A percentile compares a stretch with the other conserved stretches of the same genome.
phyloP scores from a whole-genome alignment of 2,329 filamentous ascomycete genomes.

The Microdochium bolleyi region DNA sequence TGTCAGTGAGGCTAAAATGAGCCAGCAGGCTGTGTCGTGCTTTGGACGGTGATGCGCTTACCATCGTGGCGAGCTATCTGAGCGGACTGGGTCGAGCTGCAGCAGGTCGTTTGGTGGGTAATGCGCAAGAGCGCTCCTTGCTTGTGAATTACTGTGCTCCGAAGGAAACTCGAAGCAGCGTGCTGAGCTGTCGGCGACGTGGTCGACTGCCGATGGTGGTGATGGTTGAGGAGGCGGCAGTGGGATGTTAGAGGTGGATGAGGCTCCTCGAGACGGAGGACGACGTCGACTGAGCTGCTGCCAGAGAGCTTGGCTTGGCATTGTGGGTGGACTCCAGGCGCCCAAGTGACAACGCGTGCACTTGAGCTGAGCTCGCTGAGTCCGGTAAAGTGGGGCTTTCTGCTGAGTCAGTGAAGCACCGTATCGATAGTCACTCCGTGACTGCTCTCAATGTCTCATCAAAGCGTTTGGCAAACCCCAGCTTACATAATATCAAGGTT shows the following conservation, averaged over 20 bases:
- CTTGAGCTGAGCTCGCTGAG: conserved; percentile 2
- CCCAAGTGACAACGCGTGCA: conserved; percentile 12
- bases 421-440: too few species aligned
- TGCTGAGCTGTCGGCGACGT: not conserved
- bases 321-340: conserved; percentile 1
- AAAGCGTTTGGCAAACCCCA: too few species aligned
- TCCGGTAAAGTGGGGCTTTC: not conserved
- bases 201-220: not conserved
- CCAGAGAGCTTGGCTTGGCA: not conserved
- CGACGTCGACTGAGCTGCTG: not conserved
- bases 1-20: not conserved
- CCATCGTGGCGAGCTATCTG: conserved; percentile 5
- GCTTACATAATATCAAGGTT: too few species aligned
- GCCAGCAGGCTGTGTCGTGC: not conserved
- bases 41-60: not conserved
- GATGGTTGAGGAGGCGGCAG: not conserved
- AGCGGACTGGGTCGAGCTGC: not conserved
- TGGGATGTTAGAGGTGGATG: not conserved
- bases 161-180: not conserved
- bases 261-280: not conserved
- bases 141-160: not conserved
- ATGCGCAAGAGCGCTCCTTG: not conserved
- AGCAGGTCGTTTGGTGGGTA: not conserved
- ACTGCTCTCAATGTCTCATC: too few species aligned
- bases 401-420: too few species aligned